Evolutionary conservation across 257 asterid genomes (phyloP), one percentile per base, ranked within the genome.

Genomic region (Nicotiana tabacum): DNA sequence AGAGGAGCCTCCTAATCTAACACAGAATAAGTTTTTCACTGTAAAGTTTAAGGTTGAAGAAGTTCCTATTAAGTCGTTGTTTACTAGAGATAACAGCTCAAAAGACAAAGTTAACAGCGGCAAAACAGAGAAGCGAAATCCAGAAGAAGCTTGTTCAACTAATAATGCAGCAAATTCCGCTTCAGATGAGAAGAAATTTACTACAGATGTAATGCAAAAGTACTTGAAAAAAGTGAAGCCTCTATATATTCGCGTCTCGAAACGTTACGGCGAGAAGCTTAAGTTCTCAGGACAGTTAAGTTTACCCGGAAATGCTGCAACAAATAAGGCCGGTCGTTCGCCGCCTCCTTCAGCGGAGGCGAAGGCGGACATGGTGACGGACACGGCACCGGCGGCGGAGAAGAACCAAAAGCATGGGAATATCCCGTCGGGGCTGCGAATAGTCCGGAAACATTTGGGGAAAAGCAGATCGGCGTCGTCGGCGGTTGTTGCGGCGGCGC

Each of bases 161-260:
- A 51, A 64, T 27, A 51, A 64, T 27, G 0, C 83, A 65, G 13
- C 8, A 43, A 65, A 16, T 37, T 60, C 72, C 30, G 78, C 57
- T 60, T 30, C 84, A 18, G 94, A 91, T 0, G 94, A 92, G 78
- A 88, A 82, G 61, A 91, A 89, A 64, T 66, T 90, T 13, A 66
- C 91, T 12, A 92, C 89, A 32, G 97, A 93, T 24, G 88, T 86
- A 16, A 88, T 95, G 90, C 92, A 92, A 1, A 96, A 93, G 87
- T 96, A 96, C 83, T 62, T 96, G 24, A 94, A 94, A 76, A 91
- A 91, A 89, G 98, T 94, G 15, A 96, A 94, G 83, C 98, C 98
- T 0, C 83, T 92, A n/a, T 91, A 91, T 86, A 48, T 93, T 79
- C 97, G 95, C 24, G 97, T 90, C 15, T 92, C 97, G 2, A 92